phyloP scores from a whole-genome alignment of 164 flowering plant species.

The Paratinospora sagittata region DNA sequence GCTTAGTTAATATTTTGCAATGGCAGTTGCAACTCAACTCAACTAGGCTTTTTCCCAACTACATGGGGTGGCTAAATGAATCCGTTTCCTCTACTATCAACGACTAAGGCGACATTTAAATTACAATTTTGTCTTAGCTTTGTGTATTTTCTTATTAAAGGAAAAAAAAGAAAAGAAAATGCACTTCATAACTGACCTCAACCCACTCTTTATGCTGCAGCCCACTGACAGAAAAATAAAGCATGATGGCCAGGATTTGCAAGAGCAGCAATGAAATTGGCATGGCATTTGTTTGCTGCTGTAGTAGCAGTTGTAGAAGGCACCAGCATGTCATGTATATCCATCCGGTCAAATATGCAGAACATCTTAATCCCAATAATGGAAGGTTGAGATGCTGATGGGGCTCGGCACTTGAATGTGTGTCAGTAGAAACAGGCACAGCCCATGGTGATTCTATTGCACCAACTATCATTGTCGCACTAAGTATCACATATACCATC shows the following conservation, averaged over 20 bases:
- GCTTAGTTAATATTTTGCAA: no score
- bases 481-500: constrained; percentile 41
- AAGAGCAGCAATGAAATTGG: constrained; percentile 58
- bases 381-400: constrained; percentile 16
- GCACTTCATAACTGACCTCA: constrained; percentile 52
- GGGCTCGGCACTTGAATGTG: constrained; percentile 9
- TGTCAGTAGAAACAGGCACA: constrained; percentile 26
- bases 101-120: not conserved
- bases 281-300: constrained; percentile 68
- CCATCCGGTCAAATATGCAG: constrained; percentile 53
- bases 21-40: no score
- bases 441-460: constrained; percentile 59
- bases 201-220: constrained; percentile 53
- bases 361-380: constrained; percentile 30
- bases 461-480: constrained; percentile 28
- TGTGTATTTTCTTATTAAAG: not conserved
- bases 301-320: constrained; percentile 81
- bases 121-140: no score
- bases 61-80: no score
- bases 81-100: no score
- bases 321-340: constrained; percentile 61
- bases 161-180: not conserved
- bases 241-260: constrained; percentile 47
- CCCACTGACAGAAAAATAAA: constrained; percentile 27
- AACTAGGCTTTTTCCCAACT: no score